Percentiles rank a stretch among this genome's conserved stretches.
These are phyloP conservation scores for Ceratobasidium sp. DNA, from an alignment of 1,284 basidiomycete genomes.

Conservation along the genomic window DNA sequence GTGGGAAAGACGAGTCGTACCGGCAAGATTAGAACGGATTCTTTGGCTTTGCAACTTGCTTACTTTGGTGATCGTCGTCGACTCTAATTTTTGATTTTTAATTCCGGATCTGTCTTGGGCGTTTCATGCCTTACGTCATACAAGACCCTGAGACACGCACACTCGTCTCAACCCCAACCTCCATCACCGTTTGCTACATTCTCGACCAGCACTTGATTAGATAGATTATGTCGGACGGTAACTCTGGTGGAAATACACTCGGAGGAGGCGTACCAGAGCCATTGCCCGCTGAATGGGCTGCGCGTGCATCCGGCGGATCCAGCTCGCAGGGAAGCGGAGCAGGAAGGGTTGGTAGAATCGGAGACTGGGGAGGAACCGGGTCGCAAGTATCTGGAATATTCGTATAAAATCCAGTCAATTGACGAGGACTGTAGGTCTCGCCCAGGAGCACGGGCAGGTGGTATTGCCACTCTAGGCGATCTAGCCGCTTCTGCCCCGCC, in stretches of 20 bases:
- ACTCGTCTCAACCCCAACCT: background rate
- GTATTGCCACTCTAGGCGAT: conserved; percentile 51
- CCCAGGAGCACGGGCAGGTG: conserved; percentile 41
- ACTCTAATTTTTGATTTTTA: conserved; percentile 3
- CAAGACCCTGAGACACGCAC: conserved; percentile 15
- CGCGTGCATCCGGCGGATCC: conserved; percentile 44
- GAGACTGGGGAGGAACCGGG: conserved; percentile 46
- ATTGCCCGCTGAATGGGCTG: conserved; percentile 57
- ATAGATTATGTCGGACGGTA: background rate
- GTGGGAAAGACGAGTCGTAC: too few relatives aligned
- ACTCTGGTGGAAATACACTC: conserved; percentile 53
- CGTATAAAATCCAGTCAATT: background rate
- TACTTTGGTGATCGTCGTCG: background rate
- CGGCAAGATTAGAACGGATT: too few relatives aligned
- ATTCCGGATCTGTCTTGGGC: conserved; percentile 12
- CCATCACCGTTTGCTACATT: background rate
- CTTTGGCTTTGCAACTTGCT: too few relatives aligned
- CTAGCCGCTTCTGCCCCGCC: conserved; percentile 41
- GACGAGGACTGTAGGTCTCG: background rate
- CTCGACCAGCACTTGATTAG: background rate
- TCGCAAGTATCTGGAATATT: conserved; percentile 34
- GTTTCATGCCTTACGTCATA: conserved; percentile 24
- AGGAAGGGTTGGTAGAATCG: conserved; percentile 51
- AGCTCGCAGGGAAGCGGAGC: conserved; percentile 36
- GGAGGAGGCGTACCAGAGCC: conserved; percentile 56